Percentiles rank a stretch among this genome's conserved stretches.
phyloP scores from a whole-genome alignment of 2,329 filamentous ascomycete genomes.

The Fusarium cyanostomum region DNA sequence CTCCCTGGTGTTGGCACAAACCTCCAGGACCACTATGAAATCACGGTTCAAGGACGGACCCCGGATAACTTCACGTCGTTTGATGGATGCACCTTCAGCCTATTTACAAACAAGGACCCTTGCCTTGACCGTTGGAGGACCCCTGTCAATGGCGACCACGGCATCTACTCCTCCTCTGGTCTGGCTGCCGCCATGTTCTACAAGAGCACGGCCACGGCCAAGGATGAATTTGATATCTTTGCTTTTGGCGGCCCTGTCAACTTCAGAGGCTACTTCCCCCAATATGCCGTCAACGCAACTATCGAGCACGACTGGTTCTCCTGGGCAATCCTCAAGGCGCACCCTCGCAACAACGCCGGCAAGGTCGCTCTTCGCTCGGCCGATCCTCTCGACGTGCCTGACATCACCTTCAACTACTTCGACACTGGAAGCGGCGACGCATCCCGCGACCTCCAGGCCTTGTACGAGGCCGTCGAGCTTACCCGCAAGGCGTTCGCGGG shows the following conservation, averaged over 20 bases:
- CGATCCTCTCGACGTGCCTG: constrained; percentile 70
- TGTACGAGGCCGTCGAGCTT: constrained; percentile 65
- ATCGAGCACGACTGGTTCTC: constrained; percentile 54
- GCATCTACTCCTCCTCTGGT: constrained; percentile 57
- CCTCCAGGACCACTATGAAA: constrained; percentile 64
- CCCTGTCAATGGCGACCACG: constrained; percentile 41
- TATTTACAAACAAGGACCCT: constrained; percentile 45
- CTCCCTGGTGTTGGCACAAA: constrained; percentile 67
- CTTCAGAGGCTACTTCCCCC: constrained; percentile 66
- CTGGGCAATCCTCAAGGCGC: constrained; percentile 64
- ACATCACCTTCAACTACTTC: constrained; percentile 72
- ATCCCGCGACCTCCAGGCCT: constrained; percentile 60
- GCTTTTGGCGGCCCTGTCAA: constrained; percentile 64
- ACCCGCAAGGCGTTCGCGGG: constrained; percentile 54
- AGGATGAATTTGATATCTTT: constrained; percentile 59
- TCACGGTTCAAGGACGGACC: constrained; percentile 45
- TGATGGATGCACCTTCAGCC: constrained; percentile 47
- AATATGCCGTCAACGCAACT: constrained; percentile 58
- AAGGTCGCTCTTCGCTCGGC: constrained; percentile 68
- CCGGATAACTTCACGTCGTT: constrained; percentile 41
- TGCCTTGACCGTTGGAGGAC: constrained; percentile 50
- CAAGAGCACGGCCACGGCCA: constrained; percentile 50
- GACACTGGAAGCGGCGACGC: constrained; percentile 59
- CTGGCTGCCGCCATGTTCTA: constrained; percentile 59
- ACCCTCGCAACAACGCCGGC: constrained; percentile 70